phyloP scores from a whole-genome alignment of 2,329 filamentous ascomycete species.

The Trichoderma harzianum region DNA sequence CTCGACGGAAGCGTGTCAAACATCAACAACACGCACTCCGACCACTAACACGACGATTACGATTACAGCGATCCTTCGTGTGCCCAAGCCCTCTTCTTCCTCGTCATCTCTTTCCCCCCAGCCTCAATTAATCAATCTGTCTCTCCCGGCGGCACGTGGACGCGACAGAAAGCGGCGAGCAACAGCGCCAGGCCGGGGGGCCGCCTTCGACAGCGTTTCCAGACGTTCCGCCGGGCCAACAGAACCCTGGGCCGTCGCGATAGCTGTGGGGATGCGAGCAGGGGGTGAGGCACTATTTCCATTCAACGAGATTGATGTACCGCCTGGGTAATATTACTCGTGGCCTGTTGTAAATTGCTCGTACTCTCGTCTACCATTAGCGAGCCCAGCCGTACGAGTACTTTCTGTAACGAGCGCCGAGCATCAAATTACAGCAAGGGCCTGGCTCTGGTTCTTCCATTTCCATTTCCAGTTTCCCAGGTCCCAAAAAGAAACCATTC shows the following conservation, averaged over 20 bases:
- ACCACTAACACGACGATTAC: not conserved
- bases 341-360: slow-evolving; percentile 6
- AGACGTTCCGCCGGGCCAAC: slow-evolving; percentile 8
- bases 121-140: not conserved
- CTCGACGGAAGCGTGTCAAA: not conserved
- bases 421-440: not conserved
- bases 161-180: slow-evolving; percentile 12
- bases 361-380: slow-evolving; percentile 7
- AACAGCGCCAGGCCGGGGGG: not conserved
- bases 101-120: not conserved
- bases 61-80: not conserved
- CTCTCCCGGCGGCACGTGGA: slow-evolving; percentile 8
- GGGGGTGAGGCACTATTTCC: not conserved
- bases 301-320: not conserved
- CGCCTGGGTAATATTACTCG: not conserved
- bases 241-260: not conserved
- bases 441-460: not conserved
- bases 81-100: not conserved
- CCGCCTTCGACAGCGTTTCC: slow-evolving; percentile 13
- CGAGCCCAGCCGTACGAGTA: not conserved
- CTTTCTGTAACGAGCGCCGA: slow-evolving; percentile 4
- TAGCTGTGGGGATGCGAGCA: not conserved
- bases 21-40: not conserved
- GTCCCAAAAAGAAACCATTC: not conserved
- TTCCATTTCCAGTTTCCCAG: not conserved